A percentile compares a stretch with the other conserved stretches of the same genome.
phyloP scores from a whole-genome alignment of 1,284 basidiomycete species.

The Rhodotorula sp. region DNA sequence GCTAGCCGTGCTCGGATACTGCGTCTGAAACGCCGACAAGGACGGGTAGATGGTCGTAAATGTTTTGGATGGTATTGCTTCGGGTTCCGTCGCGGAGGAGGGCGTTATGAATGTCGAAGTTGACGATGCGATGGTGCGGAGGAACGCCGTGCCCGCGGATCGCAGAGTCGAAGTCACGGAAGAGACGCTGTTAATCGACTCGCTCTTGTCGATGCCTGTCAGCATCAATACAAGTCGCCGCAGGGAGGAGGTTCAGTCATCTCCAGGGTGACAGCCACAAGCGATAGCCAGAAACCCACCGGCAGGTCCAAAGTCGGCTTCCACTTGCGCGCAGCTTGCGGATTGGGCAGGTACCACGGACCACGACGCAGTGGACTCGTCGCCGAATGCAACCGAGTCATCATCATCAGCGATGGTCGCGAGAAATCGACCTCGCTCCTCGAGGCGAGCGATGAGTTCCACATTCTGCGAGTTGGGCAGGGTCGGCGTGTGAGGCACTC shows the following conservation, averaged over 20 bases:
- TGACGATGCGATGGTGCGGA: constrained; percentile 1
- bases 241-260: too few species aligned
- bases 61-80: too few species aligned
- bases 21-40: too few species aligned
- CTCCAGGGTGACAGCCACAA: too few species aligned
- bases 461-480: constrained; percentile 9
- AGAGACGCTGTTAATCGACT: background rate
- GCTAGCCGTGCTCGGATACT: too few species aligned
- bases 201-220: background rate
- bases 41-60: too few species aligned
- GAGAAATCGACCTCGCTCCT: constrained; percentile 5
- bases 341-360: background rate
- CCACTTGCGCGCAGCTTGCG: background rate
- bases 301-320: constrained; percentile 12
- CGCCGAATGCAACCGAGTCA: background rate
- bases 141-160: background rate
- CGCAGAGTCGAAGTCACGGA: constrained; percentile 18
- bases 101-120: background rate
- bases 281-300: constrained; percentile 4
- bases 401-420: background rate
- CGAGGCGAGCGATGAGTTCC: constrained; percentile 20
- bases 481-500: background rate
- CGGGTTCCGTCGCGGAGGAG: too few species aligned
- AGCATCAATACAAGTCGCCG: too few species aligned
- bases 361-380: constrained; percentile 3